Percentiles rank a stretch among this genome's conserved stretches.
These are phyloP conservation scores for Prunus dulcis DNA, from an alignment of 306 rosid genomes.

Conservation along the genomic window DNA sequence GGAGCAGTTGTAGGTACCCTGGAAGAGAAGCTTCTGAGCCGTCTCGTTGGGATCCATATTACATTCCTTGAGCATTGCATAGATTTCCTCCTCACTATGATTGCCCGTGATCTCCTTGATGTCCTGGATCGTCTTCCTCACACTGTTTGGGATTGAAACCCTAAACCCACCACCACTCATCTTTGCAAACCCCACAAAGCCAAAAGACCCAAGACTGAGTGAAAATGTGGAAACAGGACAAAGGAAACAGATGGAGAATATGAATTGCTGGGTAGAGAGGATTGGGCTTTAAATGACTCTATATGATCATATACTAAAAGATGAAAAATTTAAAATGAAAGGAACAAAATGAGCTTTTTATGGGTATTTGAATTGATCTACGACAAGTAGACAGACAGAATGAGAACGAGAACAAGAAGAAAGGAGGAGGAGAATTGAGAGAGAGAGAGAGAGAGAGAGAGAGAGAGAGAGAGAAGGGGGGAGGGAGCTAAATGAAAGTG, in stretches of 20 bases:
- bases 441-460: too few relatives aligned
- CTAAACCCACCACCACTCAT: slow-evolving; percentile 77
- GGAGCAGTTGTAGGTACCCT: slow-evolving; percentile 47
- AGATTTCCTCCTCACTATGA: slow-evolving; percentile 82
- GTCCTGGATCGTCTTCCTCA: slow-evolving; percentile 70
- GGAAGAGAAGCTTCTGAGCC: slow-evolving; percentile 79
- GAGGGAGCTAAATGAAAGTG: slow-evolving; percentile 25
- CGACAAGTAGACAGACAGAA: slow-evolving; percentile 19
- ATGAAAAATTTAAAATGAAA: slow-evolving; percentile 2
- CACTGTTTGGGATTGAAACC: slow-evolving; percentile 79
- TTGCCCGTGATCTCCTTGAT: slow-evolving; percentile 82
- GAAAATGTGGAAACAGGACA: slow-evolving; percentile 12
- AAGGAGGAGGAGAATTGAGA: not conserved
- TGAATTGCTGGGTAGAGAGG: slow-evolving; percentile 15
- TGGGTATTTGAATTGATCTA: slow-evolving; percentile 48
- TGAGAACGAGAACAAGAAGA: slow-evolving; percentile 2
- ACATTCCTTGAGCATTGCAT: slow-evolving; percentile 95
- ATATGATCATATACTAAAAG: slow-evolving; percentile 20
- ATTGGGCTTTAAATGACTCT: slow-evolving; percentile 28
- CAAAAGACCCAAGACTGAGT: slow-evolving; percentile 11
- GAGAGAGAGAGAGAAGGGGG: not conserved
- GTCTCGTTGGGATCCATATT: slow-evolving; percentile 99
- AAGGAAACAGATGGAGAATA: slow-evolving; percentile 16
- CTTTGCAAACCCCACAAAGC: slow-evolving; percentile 39
- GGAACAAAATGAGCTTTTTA: slow-evolving; percentile 13